Evolutionary conservation across 495 filamentous ascomycete species (phyloP).

Genomic region (Acidomyces sp.): DNA sequence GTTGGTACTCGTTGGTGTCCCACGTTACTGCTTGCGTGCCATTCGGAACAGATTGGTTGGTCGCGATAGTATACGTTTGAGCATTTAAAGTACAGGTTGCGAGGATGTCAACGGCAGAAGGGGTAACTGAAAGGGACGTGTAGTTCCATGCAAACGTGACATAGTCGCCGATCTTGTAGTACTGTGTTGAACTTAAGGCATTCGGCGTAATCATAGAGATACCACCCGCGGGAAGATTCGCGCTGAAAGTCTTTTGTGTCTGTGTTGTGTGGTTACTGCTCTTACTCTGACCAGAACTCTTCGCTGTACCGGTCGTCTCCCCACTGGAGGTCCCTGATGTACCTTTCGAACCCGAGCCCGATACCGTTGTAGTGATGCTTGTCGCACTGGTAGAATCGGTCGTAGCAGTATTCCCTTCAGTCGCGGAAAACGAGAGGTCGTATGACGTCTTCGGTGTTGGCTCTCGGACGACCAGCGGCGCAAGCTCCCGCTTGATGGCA

Average conservation of each 20-base stretch:
- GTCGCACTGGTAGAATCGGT: slow-evolving; percentile 1
- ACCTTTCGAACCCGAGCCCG: neutral
- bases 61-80: slow-evolving; percentile 51
- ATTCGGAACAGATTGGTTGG: slow-evolving; percentile 44
- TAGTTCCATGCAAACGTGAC: slow-evolving; percentile 93
- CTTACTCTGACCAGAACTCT: slow-evolving; percentile 18
- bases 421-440: slow-evolving; percentile 8
- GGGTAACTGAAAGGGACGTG: slow-evolving; percentile 67
- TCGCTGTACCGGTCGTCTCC: neutral
- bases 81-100: slow-evolving; percentile 60
- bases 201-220: slow-evolving; percentile 72
- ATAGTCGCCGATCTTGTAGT: slow-evolving; percentile 70
- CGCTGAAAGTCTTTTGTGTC: slow-evolving; percentile 40
- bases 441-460: slow-evolving; percentile 5
- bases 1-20: slow-evolving; percentile 65
- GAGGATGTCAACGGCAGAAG: slow-evolving; percentile 66
- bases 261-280: slow-evolving; percentile 14
- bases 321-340: neutral
- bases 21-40: slow-evolving; percentile 51
- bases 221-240: slow-evolving; percentile 53
- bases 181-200: slow-evolving; percentile 43
- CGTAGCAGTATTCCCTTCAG: slow-evolving; percentile 6
- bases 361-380: neutral
- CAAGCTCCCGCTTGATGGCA: slow-evolving; percentile 17
- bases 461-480: slow-evolving; percentile 20